These are phyloP conservation scores for Nannochloris sp. DNA, from an alignment of 139 green algal species.

Conservation along the genomic window DNA sequence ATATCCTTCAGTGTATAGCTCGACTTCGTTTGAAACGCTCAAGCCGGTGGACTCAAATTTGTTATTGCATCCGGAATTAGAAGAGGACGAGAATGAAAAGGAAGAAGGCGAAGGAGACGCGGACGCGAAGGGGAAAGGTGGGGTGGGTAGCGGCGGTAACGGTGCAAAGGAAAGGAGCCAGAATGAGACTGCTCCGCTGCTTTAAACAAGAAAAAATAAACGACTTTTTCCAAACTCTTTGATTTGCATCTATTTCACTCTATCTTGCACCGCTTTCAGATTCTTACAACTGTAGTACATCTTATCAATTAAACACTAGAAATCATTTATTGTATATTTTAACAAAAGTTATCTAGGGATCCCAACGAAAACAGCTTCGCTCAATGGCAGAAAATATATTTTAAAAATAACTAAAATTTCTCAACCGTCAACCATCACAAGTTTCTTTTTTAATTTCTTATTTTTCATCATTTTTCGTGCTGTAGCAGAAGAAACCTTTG, in stretches of 20 bases:
- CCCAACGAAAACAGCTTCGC: no score
- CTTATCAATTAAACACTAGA: no score
- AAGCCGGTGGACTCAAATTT: constrained; percentile 10
- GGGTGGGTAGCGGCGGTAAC: no score
- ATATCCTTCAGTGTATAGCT: constrained; percentile 13
- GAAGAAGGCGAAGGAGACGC: background rate
- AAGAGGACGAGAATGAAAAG: background rate
- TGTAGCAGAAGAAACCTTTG: constrained; percentile 28
- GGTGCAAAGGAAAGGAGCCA: no score
- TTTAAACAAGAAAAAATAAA: no score
- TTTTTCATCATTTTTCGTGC: constrained; percentile 57
- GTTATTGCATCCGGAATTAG: background rate
- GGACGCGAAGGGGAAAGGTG: background rate
- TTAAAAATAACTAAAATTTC: background rate
- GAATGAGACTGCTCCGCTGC: no score
- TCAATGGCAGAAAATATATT: constrained; percentile 1
- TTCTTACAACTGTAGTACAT: no score
- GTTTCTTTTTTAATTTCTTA: constrained; percentile 49
- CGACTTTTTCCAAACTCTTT: no score
- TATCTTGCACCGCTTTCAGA: no score
- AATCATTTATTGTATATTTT: no score
- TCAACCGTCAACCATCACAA: constrained; percentile 25
- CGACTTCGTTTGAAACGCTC: background rate
- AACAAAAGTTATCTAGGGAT: no score
- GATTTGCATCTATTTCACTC: no score